Percentiles rank a stretch among this genome's conserved stretches.
These are phyloP conservation scores for Madurella mycetomatis DNA, from an alignment of 2,329 filamentous ascomycete species.

Conservation along the genomic window DNA sequence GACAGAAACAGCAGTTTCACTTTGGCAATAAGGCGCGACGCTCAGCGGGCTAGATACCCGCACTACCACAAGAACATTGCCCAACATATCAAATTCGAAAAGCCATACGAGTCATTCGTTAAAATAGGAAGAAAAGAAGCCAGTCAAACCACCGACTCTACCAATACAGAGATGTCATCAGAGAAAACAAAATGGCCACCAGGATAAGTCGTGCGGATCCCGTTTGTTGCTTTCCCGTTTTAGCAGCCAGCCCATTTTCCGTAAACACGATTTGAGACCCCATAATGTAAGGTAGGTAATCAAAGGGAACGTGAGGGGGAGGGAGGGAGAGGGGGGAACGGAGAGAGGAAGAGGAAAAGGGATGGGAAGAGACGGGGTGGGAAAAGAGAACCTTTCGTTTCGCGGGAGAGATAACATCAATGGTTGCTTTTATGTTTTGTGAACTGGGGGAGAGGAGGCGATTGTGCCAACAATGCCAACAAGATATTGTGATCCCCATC, in stretches of 20 bases:
- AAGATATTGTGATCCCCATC: background rate
- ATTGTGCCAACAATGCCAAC: background rate
- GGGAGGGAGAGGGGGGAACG: background rate
- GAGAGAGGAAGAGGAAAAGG: background rate
- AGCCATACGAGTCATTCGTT: too few relatives aligned
- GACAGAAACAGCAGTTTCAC: too few relatives aligned
- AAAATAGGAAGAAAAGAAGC: background rate
- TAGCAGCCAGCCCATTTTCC: slow-evolving; percentile 2
- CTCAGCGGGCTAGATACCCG: too few relatives aligned
- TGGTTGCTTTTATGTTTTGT: background rate
- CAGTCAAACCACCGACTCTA: slow-evolving; percentile 5
- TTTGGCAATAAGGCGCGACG: too few relatives aligned
- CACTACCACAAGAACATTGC: too few relatives aligned
- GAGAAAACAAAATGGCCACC: slow-evolving; percentile 12
- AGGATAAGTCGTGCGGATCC: background rate
- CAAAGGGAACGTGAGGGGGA: background rate
- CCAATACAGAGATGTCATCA: slow-evolving; percentile 17
- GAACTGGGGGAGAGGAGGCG: background rate
- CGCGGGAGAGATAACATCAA: background rate
- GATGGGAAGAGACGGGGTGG: background rate
- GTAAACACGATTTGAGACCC: background rate
- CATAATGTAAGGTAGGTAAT: background rate
- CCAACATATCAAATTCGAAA: too few relatives aligned
- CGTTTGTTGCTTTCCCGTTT: background rate
- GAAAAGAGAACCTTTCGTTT: background rate